Percentiles rank a stretch among this genome's conserved stretches.
phyloP scores from a whole-genome alignment of 768 basidiomycete species.

The Russula sp. region DNA sequence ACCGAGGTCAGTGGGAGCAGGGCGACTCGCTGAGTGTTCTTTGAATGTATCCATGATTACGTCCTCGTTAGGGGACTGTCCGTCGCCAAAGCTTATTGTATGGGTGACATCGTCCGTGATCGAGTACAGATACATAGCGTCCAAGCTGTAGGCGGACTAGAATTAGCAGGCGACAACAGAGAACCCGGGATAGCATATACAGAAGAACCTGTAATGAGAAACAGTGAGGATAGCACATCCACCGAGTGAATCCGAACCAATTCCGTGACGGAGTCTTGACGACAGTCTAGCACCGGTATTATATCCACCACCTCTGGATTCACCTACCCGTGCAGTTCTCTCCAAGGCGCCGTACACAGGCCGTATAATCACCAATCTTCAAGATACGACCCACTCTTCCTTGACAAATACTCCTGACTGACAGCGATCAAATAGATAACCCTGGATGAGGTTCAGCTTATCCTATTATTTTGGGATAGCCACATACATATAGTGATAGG shows the following conservation, averaged over 20 bases:
- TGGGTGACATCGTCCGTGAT: conserved; percentile 35
- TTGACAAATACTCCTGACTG: not conserved
- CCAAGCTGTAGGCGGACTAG: conserved; percentile 58
- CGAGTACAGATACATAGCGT: conserved; percentile 35
- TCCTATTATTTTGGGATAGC: too few relatives aligned
- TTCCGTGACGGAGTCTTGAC: not conserved
- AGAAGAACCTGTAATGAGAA: conserved; percentile 32
- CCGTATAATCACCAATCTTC: not conserved
- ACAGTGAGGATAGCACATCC: not conserved
- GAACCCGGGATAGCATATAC: conserved; percentile 38
- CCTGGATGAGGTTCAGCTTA: not conserved
- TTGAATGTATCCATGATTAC: too few relatives aligned
- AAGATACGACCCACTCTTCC: not conserved
- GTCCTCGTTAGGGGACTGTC: too few relatives aligned
- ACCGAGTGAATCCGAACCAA: not conserved
- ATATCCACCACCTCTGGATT: not conserved
- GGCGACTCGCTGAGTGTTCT: too few relatives aligned
- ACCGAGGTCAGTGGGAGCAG: too few relatives aligned
- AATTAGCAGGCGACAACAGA: not conserved
- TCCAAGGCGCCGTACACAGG: not conserved
- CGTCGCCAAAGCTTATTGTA: not conserved
- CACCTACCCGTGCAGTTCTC: not conserved
- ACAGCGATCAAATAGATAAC: not conserved
- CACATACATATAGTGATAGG: not conserved
- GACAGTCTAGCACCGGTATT: not conserved